phyloP scores from a whole-genome alignment of 2,329 filamentous ascomycete genomes.

The Talaromyces marneffei region DNA sequence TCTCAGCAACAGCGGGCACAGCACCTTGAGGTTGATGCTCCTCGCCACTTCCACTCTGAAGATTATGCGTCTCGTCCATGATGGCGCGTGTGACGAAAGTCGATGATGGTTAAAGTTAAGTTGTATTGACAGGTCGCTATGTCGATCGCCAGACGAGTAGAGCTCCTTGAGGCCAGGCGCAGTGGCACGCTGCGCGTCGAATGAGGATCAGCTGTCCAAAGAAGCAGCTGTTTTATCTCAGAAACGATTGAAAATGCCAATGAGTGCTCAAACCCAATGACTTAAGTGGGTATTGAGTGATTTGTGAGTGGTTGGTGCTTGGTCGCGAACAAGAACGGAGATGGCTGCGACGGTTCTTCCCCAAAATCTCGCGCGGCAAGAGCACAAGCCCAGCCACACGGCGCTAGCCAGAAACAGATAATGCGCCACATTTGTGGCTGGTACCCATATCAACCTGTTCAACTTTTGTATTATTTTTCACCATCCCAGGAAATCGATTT shows the following conservation, averaged over 20 bases:
- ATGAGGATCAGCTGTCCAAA: background rate
- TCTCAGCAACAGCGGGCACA: conserved; percentile 25
- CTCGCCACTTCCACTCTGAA: conserved; percentile 24
- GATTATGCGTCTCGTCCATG: conserved; percentile 34
- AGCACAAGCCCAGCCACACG: background rate
- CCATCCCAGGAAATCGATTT: too few species aligned
- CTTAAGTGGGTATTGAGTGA: conserved; percentile 11
- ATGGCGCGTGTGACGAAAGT: conserved; percentile 23
- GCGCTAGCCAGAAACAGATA: conserved; percentile 11
- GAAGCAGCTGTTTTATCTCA: background rate
- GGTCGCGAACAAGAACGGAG: conserved; percentile 15
- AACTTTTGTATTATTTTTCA: background rate
- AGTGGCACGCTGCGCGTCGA: conserved; percentile 11
- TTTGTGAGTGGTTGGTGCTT: conserved; percentile 4
- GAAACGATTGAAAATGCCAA: background rate
- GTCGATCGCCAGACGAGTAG: conserved; percentile 21
- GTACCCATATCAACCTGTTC: background rate
- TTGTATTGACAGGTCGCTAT: conserved; percentile 27
- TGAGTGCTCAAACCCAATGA: conserved; percentile 1
- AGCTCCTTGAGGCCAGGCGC: conserved; percentile 12
- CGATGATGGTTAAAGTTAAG: conserved; percentile 28
- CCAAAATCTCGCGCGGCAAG: conserved; percentile 19
- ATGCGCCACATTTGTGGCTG: conserved; percentile 5
- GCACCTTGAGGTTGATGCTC: conserved; percentile 24
- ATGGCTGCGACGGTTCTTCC: conserved; percentile 13